These are phyloP conservation scores for Didymella lethalis DNA, from an alignment of 2,329 filamentous ascomycete species.

Conservation along the genomic window DNA sequence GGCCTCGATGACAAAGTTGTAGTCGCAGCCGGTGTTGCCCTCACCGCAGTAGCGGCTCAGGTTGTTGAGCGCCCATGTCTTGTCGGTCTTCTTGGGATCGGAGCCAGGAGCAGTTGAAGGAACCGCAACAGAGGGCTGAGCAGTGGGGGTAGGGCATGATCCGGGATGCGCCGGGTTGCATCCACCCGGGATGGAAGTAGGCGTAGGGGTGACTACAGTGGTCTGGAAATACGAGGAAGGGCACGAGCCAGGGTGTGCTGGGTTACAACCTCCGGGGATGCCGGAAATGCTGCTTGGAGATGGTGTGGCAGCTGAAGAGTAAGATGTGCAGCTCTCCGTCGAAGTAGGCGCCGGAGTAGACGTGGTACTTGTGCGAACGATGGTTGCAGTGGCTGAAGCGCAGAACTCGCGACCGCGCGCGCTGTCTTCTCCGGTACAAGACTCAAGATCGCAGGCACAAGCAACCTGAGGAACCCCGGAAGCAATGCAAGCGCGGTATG, in stretches of 20 bases:
- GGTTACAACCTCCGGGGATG: constrained; percentile 15
- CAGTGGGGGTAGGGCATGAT: not conserved
- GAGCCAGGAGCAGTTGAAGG: constrained; percentile 7
- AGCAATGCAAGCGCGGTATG: constrained; percentile 22
- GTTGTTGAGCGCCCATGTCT: constrained; percentile 25
- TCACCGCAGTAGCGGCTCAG: constrained; percentile 25
- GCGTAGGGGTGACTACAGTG: constrained; percentile 1
- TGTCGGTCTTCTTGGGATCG: constrained; percentile 20
- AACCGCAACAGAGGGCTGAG: constrained; percentile 1
- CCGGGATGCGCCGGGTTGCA: constrained; percentile 19
- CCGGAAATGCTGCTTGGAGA: not conserved
- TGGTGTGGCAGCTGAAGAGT: not conserved
- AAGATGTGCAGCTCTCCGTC: not conserved
- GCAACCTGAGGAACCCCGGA: constrained; percentile 24
- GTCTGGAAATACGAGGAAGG: constrained; percentile 13
- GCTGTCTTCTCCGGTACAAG: constrained; percentile 23
- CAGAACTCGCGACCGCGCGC: constrained; percentile 22
- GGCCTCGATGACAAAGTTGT: constrained; percentile 26
- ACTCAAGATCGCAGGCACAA: constrained; percentile 18
- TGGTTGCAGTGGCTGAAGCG: constrained; percentile 20
- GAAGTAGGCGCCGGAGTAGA: not conserved
- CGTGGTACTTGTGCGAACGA: constrained; percentile 2
- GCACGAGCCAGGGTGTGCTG: constrained; percentile 16
- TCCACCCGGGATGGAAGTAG: constrained; percentile 10
- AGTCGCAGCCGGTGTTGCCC: constrained; percentile 28